phyloP scores from a whole-genome alignment of 106 monocot genomes.

The Amphibolis antarctica region DNA sequence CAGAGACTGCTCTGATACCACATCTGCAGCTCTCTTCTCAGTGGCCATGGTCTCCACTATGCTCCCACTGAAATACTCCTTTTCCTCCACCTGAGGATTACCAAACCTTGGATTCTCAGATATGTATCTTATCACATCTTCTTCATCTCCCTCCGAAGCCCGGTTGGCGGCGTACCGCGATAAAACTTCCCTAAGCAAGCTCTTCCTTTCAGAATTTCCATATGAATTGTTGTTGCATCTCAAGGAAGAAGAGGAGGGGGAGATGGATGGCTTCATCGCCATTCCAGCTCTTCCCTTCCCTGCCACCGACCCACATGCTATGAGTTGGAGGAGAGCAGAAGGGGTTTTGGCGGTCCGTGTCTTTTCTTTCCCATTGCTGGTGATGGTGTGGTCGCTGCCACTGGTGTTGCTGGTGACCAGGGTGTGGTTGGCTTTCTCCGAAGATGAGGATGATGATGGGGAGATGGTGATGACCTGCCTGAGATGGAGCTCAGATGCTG shows the following conservation, averaged over 20 bases:
- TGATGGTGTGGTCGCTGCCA: not conserved
- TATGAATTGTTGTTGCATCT: not conserved
- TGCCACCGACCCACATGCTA: conserved; percentile 51
- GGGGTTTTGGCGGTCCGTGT: conserved; percentile 18
- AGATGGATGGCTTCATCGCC: not conserved
- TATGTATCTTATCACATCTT: conserved; percentile 13
- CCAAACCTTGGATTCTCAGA: conserved; percentile 37
- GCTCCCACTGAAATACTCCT: conserved; percentile 95
- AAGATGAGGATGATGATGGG: conserved; percentile 39
- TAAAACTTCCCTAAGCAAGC: conserved; percentile 19
- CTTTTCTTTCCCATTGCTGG: not conserved
- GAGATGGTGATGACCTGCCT: conserved; percentile 27
- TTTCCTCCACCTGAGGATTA: conserved; percentile 40
- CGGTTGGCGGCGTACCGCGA: conserved; percentile 25
- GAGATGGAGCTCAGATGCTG: conserved; percentile 29
- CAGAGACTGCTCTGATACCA: conserved; percentile 22
- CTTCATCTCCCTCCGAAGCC: conserved; percentile 6
- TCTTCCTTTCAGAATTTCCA: conserved; percentile 31
- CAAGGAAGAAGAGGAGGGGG: conserved; percentile 1
- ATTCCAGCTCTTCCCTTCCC: conserved; percentile 6
- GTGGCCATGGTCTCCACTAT: conserved; percentile 45
- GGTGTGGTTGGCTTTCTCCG: conserved; percentile 25
- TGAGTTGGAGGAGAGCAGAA: conserved; percentile 55
- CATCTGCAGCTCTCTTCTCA: not conserved
- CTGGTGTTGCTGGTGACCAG: not conserved